A percentile compares a stretch with the other conserved stretches of the same genome.
These are phyloP conservation scores for Gaultheria prostrata DNA, from an alignment of 148 eudicot genomes.

Conservation along the genomic window DNA sequence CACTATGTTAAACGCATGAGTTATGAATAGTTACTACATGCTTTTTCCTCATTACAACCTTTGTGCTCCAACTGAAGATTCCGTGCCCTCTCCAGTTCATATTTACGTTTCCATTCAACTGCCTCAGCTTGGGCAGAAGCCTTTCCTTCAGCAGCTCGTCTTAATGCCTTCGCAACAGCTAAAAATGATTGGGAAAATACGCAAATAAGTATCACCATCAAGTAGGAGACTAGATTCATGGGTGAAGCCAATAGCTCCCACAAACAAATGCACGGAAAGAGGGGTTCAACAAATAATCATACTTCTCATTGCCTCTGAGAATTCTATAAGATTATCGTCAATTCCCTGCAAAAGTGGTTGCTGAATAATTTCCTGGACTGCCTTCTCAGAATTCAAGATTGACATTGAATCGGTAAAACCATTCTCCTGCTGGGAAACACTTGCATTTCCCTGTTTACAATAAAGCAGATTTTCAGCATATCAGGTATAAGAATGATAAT, in stretches of 20 bases:
- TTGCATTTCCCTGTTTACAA: conserved; percentile 41
- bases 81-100: conserved; percentile 75
- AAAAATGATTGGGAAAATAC: conserved; percentile 15
- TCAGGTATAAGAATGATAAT: not conserved
- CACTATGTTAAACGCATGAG: not conserved
- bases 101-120: conserved; percentile 97
- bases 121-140: conserved; percentile 98
- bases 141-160: conserved; percentile 86
- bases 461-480: not conserved
- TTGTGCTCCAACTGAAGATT: conserved; percentile 65
- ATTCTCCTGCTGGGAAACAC: conserved; percentile 42
- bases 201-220: conserved; percentile 20
- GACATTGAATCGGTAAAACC: conserved; percentile 41
- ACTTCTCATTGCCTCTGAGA: conserved; percentile 91
- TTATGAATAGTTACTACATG: not conserved
- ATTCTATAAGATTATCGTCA: conserved; percentile 63
- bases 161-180: conserved; percentile 93
- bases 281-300: conserved; percentile 20
- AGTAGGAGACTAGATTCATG: conserved; percentile 3
- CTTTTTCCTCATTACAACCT: conserved; percentile 36
- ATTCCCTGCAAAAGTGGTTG: conserved; percentile 55
- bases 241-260: not conserved
- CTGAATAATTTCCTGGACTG: conserved; percentile 52
- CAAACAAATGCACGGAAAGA: conserved; percentile 5
- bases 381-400: conserved; percentile 48